Evolutionary conservation across 768 basidiomycete species (phyloP), one percentile per base, ranked within the genome.

Genomic region (Psilocybe subaeruginosa): DNA sequence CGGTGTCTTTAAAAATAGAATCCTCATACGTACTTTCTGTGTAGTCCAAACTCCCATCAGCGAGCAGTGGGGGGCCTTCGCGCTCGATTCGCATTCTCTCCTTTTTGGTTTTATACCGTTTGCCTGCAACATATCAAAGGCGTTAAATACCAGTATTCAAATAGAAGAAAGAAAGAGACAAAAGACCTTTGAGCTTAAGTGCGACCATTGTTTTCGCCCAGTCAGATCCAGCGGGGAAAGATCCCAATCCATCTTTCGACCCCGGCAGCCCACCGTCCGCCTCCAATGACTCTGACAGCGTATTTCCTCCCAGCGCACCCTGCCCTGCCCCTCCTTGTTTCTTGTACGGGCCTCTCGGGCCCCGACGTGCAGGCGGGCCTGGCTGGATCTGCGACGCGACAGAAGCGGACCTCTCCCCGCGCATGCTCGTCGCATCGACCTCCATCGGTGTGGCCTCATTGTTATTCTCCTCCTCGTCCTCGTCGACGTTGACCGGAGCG

Each of bases 11-110:
- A 46, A 30, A 56, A 61, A 23, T 27, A 41, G 33, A 9, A 49
- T 33, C 8, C 12, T 4, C n/a, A 17, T 47, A 76, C 86, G 45
- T 68, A 91, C 90, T 85, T 72, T 91, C 85, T 27, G 80, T 66
- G 65, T 91, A 92, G 72, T 91, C 86, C 33, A 93, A 75, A 71
- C 91, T 92, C n/a, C 91, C 91, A 68, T 93, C 91, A n/a, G 83
- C 69, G 5, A 78, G 77, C 23, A 81, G 80, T 0, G 91, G 92
- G 16, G 88, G 89, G 0, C 91, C 91, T 61, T 87, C 85, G 61
- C 84, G 88, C 68, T 93, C 92, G 48, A 92, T 81, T n/a, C 89
- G 80, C 59, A 92, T 66, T 8, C 91, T 80, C 64, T 93, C 91
- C 67, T 89, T 92, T 78, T 93, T 93, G 1, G 91, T 92, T 58